phyloP scores from a whole-genome alignment of 2,329 filamentous ascomycete species.

The Pestalotiopsis sp. region DNA sequence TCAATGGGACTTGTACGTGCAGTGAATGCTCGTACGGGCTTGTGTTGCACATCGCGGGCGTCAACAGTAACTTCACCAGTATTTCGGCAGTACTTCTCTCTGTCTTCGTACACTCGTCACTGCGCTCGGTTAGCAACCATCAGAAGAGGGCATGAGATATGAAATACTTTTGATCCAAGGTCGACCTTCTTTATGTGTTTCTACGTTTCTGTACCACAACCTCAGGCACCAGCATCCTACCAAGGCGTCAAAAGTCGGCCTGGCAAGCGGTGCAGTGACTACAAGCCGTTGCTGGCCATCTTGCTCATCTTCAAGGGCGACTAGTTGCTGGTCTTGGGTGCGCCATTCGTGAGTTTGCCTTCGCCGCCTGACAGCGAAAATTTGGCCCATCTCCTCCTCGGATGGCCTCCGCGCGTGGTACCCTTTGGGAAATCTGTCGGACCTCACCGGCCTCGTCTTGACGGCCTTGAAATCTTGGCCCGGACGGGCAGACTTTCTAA shows the following conservation, averaged over 20 bases:
- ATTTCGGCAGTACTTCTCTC: neutral
- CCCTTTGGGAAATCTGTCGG: constrained; percentile 24
- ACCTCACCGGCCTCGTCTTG: constrained; percentile 17
- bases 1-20: too few species aligned
- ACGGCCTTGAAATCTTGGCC: constrained; percentile 21
- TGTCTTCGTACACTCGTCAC: neutral
- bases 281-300: constrained; percentile 19
- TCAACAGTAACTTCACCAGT: neutral
- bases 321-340: constrained; percentile 16
- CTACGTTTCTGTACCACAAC: constrained; percentile 21
- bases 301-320: constrained; percentile 24
- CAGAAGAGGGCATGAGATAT: neutral
- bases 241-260: constrained; percentile 23
- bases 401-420: constrained; percentile 21
- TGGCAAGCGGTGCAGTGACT: constrained; percentile 19
- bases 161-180: constrained; percentile 1
- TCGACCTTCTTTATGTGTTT: neutral
- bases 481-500: constrained; percentile 19
- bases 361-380: constrained; percentile 24
- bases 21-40: neutral
- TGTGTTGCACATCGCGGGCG: neutral
- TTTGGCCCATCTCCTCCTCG: constrained; percentile 17
- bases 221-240: constrained; percentile 25
- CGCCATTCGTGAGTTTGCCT: constrained; percentile 24
- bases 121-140: neutral